Evolutionary conservation across 2,329 filamentous ascomycete genomes (phyloP).

Genomic region (Xylaria sp.): DNA sequence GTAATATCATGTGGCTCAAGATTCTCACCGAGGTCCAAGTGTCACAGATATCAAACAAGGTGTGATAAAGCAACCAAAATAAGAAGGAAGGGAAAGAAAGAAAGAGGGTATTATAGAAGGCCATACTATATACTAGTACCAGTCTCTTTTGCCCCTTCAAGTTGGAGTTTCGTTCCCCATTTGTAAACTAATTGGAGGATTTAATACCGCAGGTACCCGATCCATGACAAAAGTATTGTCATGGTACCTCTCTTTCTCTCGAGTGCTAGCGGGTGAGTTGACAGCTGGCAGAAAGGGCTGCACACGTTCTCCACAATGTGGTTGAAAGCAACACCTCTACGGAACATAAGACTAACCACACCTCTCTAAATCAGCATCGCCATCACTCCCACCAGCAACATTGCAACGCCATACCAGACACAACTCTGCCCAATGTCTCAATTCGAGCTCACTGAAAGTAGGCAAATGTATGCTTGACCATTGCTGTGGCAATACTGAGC

Average conservation of each 20-base stretch:
- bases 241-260: neutral
- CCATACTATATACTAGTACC: neutral
- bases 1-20: neutral
- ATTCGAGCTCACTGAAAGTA: conserved; percentile 6
- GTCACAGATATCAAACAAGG: neutral
- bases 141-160: neutral
- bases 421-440: conserved; percentile 7
- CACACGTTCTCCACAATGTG: conserved; percentile 19
- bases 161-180: too few relatives aligned
- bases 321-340: conserved; percentile 17
- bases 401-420: conserved; percentile 22
- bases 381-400: conserved; percentile 20
- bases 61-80: neutral
- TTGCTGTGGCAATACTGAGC: neutral
- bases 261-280: neutral
- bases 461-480: neutral
- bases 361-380: conserved; percentile 35
- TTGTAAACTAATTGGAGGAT: neutral
- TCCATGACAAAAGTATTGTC: too few relatives aligned
- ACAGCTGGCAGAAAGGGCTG: conserved; percentile 7
- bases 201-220: neutral
- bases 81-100: neutral
- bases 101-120: too few relatives aligned
- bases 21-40: neutral
- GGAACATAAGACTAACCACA: conserved; percentile 32